phyloP scores from a whole-genome alignment of 1,284 basidiomycete species.

The Ustilago nuda region DNA sequence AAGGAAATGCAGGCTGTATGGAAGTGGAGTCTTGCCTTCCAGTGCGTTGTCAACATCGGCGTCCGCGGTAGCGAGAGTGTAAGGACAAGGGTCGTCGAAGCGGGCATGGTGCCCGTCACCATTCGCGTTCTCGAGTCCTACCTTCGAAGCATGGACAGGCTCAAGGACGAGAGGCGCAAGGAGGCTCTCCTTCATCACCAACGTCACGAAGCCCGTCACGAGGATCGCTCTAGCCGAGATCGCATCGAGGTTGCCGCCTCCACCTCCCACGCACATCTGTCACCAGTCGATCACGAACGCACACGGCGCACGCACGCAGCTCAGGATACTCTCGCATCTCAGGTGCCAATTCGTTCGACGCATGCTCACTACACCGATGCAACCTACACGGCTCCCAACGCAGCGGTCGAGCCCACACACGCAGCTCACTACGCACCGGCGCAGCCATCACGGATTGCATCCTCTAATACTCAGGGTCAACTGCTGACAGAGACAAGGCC shows the following conservation, averaged over 20 bases:
- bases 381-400: neutral
- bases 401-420: constrained; percentile 5
- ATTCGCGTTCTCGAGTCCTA: constrained; percentile 92
- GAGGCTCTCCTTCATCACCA: constrained; percentile 39
- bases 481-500: constrained; percentile 40
- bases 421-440: constrained; percentile 1
- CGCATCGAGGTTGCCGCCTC: constrained; percentile 15
- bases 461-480: constrained; percentile 10
- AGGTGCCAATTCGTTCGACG: constrained; percentile 1
- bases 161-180: constrained; percentile 46
- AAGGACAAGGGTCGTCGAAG: constrained; percentile 91
- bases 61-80: constrained; percentile 90
- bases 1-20: constrained; percentile 67
- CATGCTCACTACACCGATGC: constrained; percentile 1
- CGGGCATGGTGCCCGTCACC: constrained; percentile 92
- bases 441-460: constrained; percentile 12
- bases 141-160: constrained; percentile 70
- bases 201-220: constrained; percentile 43
- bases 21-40: constrained; percentile 78
- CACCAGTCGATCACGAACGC: constrained; percentile 13
- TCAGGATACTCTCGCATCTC: constrained; percentile 4
- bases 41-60: constrained; percentile 97
- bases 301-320: constrained; percentile 21
- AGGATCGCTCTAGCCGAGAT: constrained; percentile 36
- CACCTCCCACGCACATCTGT: constrained; percentile 11